Evolutionary conservation across 306 rosid genomes (phyloP), one percentile per base, ranked within the genome.

Genomic region (Citrullus mucosospermus): DNA sequence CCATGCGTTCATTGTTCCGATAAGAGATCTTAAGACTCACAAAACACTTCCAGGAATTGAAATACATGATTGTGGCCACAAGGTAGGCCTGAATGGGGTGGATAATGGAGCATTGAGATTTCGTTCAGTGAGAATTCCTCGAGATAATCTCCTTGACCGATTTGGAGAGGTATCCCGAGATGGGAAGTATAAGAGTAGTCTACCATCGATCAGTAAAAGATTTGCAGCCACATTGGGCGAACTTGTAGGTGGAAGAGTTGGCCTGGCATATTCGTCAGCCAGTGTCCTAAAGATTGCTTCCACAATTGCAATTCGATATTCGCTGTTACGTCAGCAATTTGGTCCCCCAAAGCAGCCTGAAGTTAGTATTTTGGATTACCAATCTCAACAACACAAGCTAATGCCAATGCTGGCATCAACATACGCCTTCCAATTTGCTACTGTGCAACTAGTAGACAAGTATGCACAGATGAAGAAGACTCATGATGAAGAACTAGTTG

Each of bases 391-490:
- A 80, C 97, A 91, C 80, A 95, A 91, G 89, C 97, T 92, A 57
- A 95, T 95, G 98, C 98, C 98, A 59, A 95, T 95, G 97, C 92
- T 95, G 80, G 97, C 98, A 81, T 91, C 98, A 80, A 82, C 96
- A 17, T 95, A 91, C 58, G 98, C 98, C 61, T 95, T 92, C 78
- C 96, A 95, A 81, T 92, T 95, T 46, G 88, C 97, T 38, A 82
- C 97, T 3, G 39, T 74, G 62, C 82, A 83, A 80, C 84, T 95
- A 38, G 91, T 95, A 81, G 98, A 91, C 55, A 92, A 80, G 74
- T 95, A 95, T 79, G 80, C 92, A 36, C 92, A 85, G 92, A 92
- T 91, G 96, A 95, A 92, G 61, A 92, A 88, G 86, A 15, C 88
- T 73, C 91, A 87, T 48, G 96, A 95, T 81, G 98, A 92, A 69